Base-by-base conservation (phyloP, 139 green algal genomes). In the Chlamydomonas sp. region DNA sequence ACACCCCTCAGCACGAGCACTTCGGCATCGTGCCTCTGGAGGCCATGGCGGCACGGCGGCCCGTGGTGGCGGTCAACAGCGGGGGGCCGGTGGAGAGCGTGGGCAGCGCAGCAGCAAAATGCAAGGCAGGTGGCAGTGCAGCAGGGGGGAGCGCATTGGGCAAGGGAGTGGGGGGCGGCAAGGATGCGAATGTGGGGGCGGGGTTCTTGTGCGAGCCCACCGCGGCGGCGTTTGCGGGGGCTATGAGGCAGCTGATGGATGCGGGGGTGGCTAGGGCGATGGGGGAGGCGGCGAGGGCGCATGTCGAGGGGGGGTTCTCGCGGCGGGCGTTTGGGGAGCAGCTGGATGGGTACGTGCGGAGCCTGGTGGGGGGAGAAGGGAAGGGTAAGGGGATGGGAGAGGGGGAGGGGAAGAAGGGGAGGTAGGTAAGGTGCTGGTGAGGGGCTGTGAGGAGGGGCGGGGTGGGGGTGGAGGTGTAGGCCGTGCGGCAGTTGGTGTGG, bases 21-120 rank as follows among this genome's bases (percentile, higher is more conserved):
- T 99, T 99, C 94, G 98, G 98, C 69, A 99, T 99, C 82, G 98
- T 99, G 75, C 98, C 98, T 5, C 84, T 99, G 63, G 98, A 99
- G 88, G 97, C 97, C 18, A 99, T 99, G 98, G 97, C 96, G 6
- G 90, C 94, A 2, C 90, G 89, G 0, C 88, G 93, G 10, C 95
- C 96, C 3, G 98, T 99, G 9, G 92, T 99, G 63, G 97, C 97
- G 1, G 97, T 93, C 84, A 94, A 94, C 90, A 98, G 93, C 90
- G 97, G 97, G 3, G 97, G 97, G 0, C 97, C 97, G 12, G 85
- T 82, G 20, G 97, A 99, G 90, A 98, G 89, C 68, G 92, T 99
- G 60, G 77, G 94, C 62, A 73, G 31, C 31, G 31, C 31, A 49
- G 31, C 31, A 49, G 31, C 31, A 49, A 49, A 49, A 49, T 49